A percentile compares a stretch with the other conserved stretches of the same genome.
These are phyloP conservation scores for Chlamydomonas incerta DNA, from an alignment of 139 green algal species.

Conservation along the genomic window DNA sequence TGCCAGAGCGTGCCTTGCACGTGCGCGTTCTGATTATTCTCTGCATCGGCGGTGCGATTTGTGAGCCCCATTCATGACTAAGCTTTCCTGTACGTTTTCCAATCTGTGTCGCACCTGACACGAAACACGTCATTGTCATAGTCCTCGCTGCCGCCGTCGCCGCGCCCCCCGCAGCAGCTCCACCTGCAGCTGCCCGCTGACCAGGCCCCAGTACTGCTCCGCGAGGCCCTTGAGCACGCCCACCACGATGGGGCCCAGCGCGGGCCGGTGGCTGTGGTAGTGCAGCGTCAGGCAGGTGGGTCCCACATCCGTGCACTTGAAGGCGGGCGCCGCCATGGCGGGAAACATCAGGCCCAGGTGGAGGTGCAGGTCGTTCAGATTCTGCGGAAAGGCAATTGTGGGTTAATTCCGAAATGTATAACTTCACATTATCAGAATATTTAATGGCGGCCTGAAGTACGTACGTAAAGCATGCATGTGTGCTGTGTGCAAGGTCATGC, in stretches of 20 bases:
- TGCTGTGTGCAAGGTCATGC: too few species aligned
- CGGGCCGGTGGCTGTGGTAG: conserved; percentile 50
- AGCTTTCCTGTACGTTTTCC: too few species aligned
- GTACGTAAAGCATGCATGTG: too few species aligned
- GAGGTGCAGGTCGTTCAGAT: conserved; percentile 68
- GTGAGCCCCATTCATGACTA: too few species aligned
- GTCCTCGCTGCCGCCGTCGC: conserved; percentile 45
- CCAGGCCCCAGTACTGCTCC: conserved; percentile 37
- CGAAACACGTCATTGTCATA: conserved; percentile 32
- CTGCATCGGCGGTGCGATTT: too few species aligned
- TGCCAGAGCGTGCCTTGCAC: too few species aligned
- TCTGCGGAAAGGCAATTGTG: not conserved
- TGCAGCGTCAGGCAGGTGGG: conserved; percentile 45
- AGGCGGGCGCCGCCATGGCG: conserved; percentile 52
- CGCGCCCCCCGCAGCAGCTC: conserved; percentile 45
- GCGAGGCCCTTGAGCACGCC: conserved; percentile 42
- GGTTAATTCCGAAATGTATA: too few species aligned
- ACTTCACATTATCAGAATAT: not conserved
- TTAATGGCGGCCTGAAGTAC: too few species aligned
- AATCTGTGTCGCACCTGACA: too few species aligned
- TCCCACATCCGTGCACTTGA: conserved; percentile 53
- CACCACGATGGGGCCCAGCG: conserved; percentile 59
- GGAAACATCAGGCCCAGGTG: conserved; percentile 51
- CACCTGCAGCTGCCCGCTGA: conserved; percentile 20
- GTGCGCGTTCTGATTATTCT: too few species aligned